These are phyloP conservation scores for Amaranthus cruentus DNA, from an alignment of 148 eudicot genomes.

Conservation along the genomic window DNA sequence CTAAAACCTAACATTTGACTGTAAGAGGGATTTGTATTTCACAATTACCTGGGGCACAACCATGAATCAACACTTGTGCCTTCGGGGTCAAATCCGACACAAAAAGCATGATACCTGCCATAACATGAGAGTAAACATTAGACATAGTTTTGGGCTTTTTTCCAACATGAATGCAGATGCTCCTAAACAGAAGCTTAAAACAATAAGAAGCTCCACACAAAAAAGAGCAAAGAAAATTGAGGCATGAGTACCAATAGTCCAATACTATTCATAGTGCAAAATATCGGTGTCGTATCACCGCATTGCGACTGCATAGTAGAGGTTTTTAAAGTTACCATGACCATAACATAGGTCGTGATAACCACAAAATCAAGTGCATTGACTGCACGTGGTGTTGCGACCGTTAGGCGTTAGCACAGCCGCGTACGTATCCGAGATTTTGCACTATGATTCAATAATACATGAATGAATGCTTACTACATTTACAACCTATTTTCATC, in stretches of 20 bases:
- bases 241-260: background rate
- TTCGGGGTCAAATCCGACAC: constrained; percentile 95
- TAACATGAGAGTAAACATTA: constrained; percentile 26
- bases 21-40: background rate
- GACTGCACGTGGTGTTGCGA: too few relatives aligned
- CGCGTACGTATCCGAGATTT: too few relatives aligned
- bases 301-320: too few relatives aligned
- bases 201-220: background rate
- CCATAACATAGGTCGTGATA: background rate
- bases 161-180: background rate
- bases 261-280: too few relatives aligned
- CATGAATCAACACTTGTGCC: constrained; percentile 71
- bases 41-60: constrained; percentile 90
- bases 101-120: constrained; percentile 92
- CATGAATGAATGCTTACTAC: background rate
- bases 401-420: too few relatives aligned
- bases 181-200: background rate
- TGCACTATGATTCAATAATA: too few relatives aligned
- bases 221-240: background rate
- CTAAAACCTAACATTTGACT: background rate
- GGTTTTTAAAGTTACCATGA: background rate
- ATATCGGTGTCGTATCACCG: too few relatives aligned
- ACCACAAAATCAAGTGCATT: background rate
- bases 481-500: background rate
- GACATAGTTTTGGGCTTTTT: background rate